Evolutionary conservation across 1,284 basidiomycete species (phyloP), one percentile per base, ranked within the genome.

Genomic region (Takashimella koratensis): DNA sequence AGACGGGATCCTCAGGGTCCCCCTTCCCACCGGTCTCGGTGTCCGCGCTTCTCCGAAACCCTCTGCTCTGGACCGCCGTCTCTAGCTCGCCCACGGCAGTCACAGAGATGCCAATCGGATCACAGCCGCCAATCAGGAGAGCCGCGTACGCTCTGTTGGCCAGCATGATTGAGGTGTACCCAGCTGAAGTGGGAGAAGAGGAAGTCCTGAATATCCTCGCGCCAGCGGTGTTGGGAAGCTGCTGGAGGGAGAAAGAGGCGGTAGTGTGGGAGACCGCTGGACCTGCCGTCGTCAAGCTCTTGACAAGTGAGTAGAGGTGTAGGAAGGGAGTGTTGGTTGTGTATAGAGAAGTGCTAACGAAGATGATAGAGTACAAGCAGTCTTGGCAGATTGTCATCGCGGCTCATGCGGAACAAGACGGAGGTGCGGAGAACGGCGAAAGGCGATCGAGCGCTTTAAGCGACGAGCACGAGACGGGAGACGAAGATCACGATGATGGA

Each of bases 231-330:
- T 75, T 93, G 30, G 82, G 84, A 13, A 86, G 84, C 21, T 86
- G 86, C 5, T 93, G 88, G 86, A 75, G 82, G 0, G 90, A 94
- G 66, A 78, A 80, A 3, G 88, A 93, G 64, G 60, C 76, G 0
- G 78, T 77, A 1, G 89, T 92, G 0, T 84, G 86, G 65, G 71
- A 77, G 6, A 73, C 75, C 1, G 85, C 92, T 79, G 86, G 86
- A 77, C 81, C 83, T 24, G 85, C 87, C 0, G 67, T 90, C 25
- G 76, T 90, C 5, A 78, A 80, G 8, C 87, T 90, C 67, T 73
- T 93, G 43, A 84, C 82, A 71, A 84, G 88, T 88, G 62, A 48
- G 79, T 70, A 1, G 20, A n/a, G 49, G 16, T 36, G 16, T 36
- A 16, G 30, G 16, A 36, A 36, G 8, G 10, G 30, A 36, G 8